These are phyloP conservation scores for Elsinoe ampelina DNA, from an alignment of 2,329 filamentous ascomycete genomes.

Conservation along the genomic window DNA sequence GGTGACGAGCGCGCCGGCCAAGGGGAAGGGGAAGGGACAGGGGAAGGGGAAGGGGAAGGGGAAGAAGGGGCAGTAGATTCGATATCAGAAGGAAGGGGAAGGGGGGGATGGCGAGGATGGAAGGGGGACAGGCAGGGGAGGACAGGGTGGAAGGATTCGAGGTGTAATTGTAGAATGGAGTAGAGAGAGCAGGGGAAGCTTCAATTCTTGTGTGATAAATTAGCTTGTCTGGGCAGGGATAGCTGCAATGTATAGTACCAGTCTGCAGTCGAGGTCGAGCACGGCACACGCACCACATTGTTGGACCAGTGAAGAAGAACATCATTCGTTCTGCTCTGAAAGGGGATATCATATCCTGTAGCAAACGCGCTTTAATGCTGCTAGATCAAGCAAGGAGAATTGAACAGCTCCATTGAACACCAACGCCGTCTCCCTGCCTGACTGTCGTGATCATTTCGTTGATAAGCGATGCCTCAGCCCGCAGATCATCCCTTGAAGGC, in stretches of 20 bases:
- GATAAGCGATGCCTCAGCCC: not conserved
- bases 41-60: not conserved
- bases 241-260: not conserved
- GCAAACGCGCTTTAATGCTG: not conserved
- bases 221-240: not conserved
- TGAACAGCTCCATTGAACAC: not conserved
- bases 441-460: conserved; percentile 4
- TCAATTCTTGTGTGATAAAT: not conserved
- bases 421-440: not conserved
- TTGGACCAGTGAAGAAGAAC: not conserved
- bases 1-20: not conserved
- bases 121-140: no score
- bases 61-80: not conserved
- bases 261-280: not conserved
- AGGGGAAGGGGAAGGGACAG: not conserved
- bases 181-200: not conserved
- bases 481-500: conserved; percentile 23
- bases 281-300: not conserved
- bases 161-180: not conserved
- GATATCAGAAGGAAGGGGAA: no score
- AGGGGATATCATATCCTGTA: conserved; percentile 7
- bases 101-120: no score
- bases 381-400: not conserved
- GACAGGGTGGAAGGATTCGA: no score
- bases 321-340: not conserved